Percentiles rank a stretch among this genome's conserved stretches.
phyloP scores from a whole-genome alignment of 306 rosid species.

The Fragaria vesca region DNA sequence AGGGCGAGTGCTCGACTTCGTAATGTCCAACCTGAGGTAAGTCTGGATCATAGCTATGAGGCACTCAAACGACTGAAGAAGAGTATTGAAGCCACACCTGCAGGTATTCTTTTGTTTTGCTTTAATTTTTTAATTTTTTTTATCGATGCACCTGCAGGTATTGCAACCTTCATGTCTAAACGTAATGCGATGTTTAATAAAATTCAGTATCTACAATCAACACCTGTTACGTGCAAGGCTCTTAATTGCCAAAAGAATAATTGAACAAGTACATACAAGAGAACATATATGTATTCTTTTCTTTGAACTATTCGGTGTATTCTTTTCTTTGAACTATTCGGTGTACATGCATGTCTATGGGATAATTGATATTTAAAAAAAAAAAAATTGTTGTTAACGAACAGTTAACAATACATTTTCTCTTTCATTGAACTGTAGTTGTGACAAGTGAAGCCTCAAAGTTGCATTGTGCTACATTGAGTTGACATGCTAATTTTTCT shows the following conservation, averaged over 20 bases:
- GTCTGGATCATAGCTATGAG: constrained; percentile 68
- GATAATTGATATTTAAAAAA: background rate
- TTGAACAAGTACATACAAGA: background rate
- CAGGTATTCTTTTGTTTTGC: constrained; percentile 46
- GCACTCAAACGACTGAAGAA: constrained; percentile 65
- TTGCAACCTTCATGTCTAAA: background rate
- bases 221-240: background rate
- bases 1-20: constrained; percentile 90
- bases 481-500: background rate
- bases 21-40: constrained; percentile 78
- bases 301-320: no score
- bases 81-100: constrained; percentile 43
- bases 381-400: background rate
- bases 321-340: no score
- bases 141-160: background rate
- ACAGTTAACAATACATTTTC: background rate
- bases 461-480: background rate
- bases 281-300: background rate
- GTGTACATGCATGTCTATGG: background rate
- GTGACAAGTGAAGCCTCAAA: background rate
- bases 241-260: background rate
- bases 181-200: background rate
- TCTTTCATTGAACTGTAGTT: background rate
- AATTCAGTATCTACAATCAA: background rate
- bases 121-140: background rate